phyloP scores from a whole-genome alignment of 2,329 filamentous ascomycete species.

The Pseudogymnoascus sp. region DNA sequence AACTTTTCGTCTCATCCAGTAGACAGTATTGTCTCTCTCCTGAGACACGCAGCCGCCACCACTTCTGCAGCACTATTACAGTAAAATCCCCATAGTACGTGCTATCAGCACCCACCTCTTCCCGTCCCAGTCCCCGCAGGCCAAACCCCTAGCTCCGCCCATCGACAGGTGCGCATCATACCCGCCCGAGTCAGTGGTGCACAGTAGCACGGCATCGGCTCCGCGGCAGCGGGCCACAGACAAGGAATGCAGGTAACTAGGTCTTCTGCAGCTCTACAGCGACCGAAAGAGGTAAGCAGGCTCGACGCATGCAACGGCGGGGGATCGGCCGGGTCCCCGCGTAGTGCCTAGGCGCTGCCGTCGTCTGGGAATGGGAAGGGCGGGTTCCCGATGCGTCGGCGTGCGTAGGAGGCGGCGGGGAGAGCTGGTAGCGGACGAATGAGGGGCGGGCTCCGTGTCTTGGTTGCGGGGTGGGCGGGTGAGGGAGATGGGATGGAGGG shows the following conservation, averaged over 20 bases:
- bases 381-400: not conserved
- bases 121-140: not conserved
- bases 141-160: slow-evolving; percentile 2
- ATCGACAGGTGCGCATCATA: not conserved
- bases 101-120: not conserved
- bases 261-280: not conserved
- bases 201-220: not conserved
- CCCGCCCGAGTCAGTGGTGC: not conserved
- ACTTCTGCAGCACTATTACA: not conserved
- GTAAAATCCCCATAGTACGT: not conserved
- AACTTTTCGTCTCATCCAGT: not conserved
- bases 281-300: not conserved
- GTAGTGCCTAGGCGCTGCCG: not conserved
- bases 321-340: not conserved
- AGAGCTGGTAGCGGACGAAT: not conserved
- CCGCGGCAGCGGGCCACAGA: not conserved
- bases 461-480: not conserved
- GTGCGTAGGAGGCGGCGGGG: not conserved
- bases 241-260: not conserved
- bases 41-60: not conserved
- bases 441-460: not conserved
- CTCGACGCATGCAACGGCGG: not conserved
- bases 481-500: not conserved
- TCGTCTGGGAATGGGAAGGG: not conserved
- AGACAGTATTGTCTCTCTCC: not conserved